Base-by-base conservation (phyloP, 2,329 filamentous ascomycete species). In the Cordyceps cicadae region DNA sequence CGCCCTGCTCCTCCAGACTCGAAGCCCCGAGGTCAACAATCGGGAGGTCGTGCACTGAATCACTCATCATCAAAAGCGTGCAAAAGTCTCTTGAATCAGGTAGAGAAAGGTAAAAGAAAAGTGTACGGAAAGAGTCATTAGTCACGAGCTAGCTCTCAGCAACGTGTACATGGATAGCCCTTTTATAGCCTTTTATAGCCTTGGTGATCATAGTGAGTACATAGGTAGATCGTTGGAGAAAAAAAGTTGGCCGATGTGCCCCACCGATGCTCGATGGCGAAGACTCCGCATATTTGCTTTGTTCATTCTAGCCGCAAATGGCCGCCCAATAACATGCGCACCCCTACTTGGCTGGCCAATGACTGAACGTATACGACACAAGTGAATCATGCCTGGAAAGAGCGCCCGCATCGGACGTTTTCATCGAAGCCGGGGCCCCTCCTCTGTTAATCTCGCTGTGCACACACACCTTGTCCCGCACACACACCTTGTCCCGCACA, bases 21-120 rank as follows among this genome's bases (percentile, higher is more conserved):
- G 50, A 54, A n/a, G 49, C 50, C 29, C 41, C 51, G 29, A 60
- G 41, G 32, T 60, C 57, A 19, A 60, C 43, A 50, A 60, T 32
- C 5, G 57, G 57, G n/a, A 32, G 12, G 14, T 19, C n/a, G 8
- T 48, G 57, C 4, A 19, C 3, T 8, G 17, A 34, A 12, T 48
- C 21, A 2, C 21, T 6, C 57, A 60, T 54, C n/a, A 29, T 54
- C 21, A 46, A 12, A 46, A 21, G 3, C 24, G 45, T 29, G 5
- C 15, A 48, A 48, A 48, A 15, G 8, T 11, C 6, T 8, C 6
- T 17, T 43, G 9, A 46, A 46, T 46, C 15, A 7, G n/a, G 15
- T n/a, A 17, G 39, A 43, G 15, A 21, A 21, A 19, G 21, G 15
- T 21, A 32, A 21, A n/a, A 52, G 3, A 29, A 2, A 17, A 34